Evolutionary conservation across 2,329 filamentous ascomycete species (phyloP).

Genomic region (Capronia epimyces): DNA sequence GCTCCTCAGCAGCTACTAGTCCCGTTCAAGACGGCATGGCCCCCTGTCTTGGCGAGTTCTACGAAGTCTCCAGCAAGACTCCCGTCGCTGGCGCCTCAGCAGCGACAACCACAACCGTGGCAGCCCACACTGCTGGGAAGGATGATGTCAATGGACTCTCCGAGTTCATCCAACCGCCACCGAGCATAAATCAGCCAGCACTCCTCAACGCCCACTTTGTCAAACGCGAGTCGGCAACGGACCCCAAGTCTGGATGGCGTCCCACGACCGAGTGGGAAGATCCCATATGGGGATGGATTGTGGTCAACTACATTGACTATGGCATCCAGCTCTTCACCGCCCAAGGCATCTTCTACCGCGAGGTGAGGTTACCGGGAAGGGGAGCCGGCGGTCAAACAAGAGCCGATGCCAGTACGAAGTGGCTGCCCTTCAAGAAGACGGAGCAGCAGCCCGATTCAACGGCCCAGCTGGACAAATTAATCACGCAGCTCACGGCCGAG

Average conservation of each 20-base stretch:
- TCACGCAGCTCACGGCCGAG: constrained; percentile 2
- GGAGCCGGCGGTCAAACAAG: constrained; percentile 22
- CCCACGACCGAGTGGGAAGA: constrained; percentile 26
- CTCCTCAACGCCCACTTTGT: constrained; percentile 30
- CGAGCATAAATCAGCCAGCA: constrained; percentile 33
- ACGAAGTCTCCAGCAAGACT: constrained; percentile 28
- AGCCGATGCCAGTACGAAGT: constrained; percentile 10
- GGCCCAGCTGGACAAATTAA: constrained; percentile 24
- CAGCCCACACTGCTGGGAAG: not conserved
- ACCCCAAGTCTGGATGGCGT: constrained; percentile 16
- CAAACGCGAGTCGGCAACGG: not conserved
- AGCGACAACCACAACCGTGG: too few relatives aligned
- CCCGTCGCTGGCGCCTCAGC: constrained; percentile 17
- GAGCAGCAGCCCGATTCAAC: not conserved
- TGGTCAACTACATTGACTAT: constrained; percentile 32
- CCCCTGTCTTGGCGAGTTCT: not conserved
- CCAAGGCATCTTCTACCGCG: constrained; percentile 33
- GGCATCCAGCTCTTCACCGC: constrained; percentile 32
- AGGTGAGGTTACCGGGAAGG: too few relatives aligned
- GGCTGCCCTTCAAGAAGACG: constrained; percentile 27
- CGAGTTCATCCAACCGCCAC: constrained; percentile 40
- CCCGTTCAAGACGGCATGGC: too few relatives aligned
- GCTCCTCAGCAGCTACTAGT: constrained; percentile 6
- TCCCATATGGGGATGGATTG: constrained; percentile 32
- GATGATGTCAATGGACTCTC: constrained; percentile 22